Percentiles rank a stretch among this genome's conserved stretches.
Conservation (phyloP, 257 asterid species). For the Ballota nigra region DNA sequence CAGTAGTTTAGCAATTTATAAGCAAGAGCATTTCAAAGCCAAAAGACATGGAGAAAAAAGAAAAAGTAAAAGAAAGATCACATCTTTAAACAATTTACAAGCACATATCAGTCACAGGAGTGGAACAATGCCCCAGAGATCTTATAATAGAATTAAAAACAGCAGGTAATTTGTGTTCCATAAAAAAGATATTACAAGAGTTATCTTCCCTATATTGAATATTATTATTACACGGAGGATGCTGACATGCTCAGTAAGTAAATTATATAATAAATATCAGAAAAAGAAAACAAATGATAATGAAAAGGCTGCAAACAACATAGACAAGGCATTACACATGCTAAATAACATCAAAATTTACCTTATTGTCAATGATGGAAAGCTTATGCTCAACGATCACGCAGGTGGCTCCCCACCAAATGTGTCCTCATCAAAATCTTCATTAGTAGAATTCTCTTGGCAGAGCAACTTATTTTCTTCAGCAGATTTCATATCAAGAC, state of each 20-base stretch:
- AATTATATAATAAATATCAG: constrained; percentile 17
- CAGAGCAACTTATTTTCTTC: constrained; percentile 61
- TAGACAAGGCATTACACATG: constrained; percentile 11
- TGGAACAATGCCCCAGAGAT: constrained; percentile 11
- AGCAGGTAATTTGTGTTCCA: background rate
- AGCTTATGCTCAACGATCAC: constrained; percentile 19
- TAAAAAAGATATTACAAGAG: constrained; percentile 7
- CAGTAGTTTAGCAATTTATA: background rate
- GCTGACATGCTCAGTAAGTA: background rate
- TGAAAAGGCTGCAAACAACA: constrained; percentile 11
- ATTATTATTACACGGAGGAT: constrained; percentile 6
- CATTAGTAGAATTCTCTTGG: constrained; percentile 77
- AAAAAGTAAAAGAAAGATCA: background rate
- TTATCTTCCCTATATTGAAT: constrained; percentile 1
- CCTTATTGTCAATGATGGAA: constrained; percentile 26
- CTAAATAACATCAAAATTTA: constrained; percentile 21
- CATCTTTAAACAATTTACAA: background rate
- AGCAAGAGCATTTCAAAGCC: background rate
- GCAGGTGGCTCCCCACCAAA: constrained; percentile 60
- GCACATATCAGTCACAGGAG: background rate
- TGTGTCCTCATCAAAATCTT: constrained; percentile 67
- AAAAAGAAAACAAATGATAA: background rate
- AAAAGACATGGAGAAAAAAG: background rate
- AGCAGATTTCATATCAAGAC: constrained; percentile 40
- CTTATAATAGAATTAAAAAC: constrained; percentile 15